Percentiles rank a stretch among this genome's conserved stretches.
Conservation (phyloP, 169 alveolate species). For the Plasmodium knowlesi region DNA sequence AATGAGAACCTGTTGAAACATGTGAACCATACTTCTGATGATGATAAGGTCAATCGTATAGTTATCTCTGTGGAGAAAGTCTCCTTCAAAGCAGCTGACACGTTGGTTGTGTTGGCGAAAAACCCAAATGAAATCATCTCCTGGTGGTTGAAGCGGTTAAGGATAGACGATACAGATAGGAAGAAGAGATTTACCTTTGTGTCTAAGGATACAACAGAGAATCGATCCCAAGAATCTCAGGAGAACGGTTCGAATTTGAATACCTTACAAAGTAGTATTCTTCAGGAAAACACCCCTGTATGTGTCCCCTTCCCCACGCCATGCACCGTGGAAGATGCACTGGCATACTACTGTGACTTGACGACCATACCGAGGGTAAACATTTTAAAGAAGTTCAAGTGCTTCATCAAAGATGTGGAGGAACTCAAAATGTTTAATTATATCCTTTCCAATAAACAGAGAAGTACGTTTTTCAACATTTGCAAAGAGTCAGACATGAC, state of each 20-base stretch:
- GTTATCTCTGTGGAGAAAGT: slow-evolving; percentile 12
- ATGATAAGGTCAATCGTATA: slow-evolving; percentile 59
- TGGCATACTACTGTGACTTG: slow-evolving; percentile 82
- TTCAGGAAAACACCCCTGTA: not conserved
- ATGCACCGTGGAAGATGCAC: slow-evolving; percentile 81
- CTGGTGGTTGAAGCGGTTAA: slow-evolving; percentile 76
- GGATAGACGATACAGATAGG: slow-evolving; percentile 63
- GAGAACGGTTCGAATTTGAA: slow-evolving; percentile 63
- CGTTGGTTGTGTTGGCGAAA: slow-evolving; percentile 77
- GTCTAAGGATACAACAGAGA: slow-evolving; percentile 57
- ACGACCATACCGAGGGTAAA: slow-evolving; percentile 82
- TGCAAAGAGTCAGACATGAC: slow-evolving; percentile 79
- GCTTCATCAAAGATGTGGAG: slow-evolving; percentile 79
- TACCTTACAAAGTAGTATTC: slow-evolving; percentile 44
- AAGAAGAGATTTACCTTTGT: slow-evolving; percentile 80
- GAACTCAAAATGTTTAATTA: slow-evolving; percentile 76
- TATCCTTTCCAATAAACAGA: slow-evolving; percentile 62
- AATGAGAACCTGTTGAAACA: slow-evolving; percentile 39
- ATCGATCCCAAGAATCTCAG: not conserved
- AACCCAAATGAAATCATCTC: slow-evolving; percentile 75
- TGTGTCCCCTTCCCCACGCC: slow-evolving; percentile 77
- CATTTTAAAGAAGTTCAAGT: slow-evolving; percentile 76
- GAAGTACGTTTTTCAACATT: slow-evolving; percentile 62
- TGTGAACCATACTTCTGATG: not conserved
- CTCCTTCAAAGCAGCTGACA: slow-evolving; percentile 82